Evolutionary conservation across 2,329 filamentous ascomycete genomes (phyloP).

Genomic region (Alternaria tenuissima): DNA sequence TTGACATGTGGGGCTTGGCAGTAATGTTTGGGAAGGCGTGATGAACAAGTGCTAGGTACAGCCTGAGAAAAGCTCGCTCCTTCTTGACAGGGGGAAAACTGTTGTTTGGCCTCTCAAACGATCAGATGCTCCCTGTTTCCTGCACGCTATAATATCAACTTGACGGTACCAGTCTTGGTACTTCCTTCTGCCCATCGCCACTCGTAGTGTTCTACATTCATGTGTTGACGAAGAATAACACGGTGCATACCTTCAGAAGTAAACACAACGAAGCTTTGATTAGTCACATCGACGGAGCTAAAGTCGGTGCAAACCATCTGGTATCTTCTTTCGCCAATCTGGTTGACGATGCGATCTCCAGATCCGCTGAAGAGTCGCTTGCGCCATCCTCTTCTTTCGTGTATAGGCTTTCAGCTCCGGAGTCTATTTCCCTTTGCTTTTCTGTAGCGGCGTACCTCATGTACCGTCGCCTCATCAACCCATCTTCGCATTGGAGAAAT

Average conservation of each 20-base stretch:
- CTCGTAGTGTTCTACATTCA: neutral
- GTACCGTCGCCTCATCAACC: slow-evolving; percentile 38
- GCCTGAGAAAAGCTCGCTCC: neutral
- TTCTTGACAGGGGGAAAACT: neutral
- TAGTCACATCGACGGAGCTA: neutral
- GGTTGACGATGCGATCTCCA: neutral
- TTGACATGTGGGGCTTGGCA: neutral
- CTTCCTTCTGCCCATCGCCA: neutral
- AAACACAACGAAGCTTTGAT: neutral
- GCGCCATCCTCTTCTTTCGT: neutral
- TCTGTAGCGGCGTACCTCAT: neutral
- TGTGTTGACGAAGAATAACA: neutral
- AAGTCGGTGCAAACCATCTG: neutral
- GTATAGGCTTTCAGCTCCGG: neutral
- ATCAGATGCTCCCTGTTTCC: neutral
- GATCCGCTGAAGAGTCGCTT: neutral
- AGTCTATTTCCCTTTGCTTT: neutral
- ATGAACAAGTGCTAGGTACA: neutral
- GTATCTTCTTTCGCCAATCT: neutral
- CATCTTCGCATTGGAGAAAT: slow-evolving; percentile 72
- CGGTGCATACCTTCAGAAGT: neutral
- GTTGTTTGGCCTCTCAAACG: neutral
- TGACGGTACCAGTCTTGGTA: neutral
- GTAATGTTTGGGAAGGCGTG: neutral
- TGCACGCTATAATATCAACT: neutral